phyloP scores from a whole-genome alignment of 306 rosid species.

The Styphnolobium japonicum region DNA sequence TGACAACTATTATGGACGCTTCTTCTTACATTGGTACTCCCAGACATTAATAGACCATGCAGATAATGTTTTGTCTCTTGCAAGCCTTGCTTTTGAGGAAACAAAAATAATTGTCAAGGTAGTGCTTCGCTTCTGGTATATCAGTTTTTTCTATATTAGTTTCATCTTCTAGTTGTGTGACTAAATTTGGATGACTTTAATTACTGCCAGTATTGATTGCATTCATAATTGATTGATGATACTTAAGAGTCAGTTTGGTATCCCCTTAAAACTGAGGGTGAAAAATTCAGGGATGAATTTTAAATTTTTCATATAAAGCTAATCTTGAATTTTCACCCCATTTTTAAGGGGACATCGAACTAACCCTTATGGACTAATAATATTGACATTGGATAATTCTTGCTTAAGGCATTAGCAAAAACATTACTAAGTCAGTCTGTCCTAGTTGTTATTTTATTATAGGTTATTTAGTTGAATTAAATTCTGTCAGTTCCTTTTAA shows the following conservation, averaged over 20 bases:
- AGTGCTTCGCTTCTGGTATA: conserved; percentile 22
- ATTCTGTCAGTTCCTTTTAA: not conserved
- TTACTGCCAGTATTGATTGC: not conserved
- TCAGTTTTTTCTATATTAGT: conserved; percentile 7
- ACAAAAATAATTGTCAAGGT: conserved; percentile 81
- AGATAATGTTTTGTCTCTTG: conserved; percentile 92
- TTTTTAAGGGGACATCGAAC: not conserved
- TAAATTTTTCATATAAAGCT: not conserved
- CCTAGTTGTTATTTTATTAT: not conserved
- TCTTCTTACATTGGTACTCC: conserved; percentile 96
- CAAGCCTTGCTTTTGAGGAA: conserved; percentile 92
- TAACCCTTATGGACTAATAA: not conserved
- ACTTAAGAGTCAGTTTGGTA: conserved; percentile 3
- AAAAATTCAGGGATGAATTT: not conserved
- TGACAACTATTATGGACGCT: conserved; percentile 96
- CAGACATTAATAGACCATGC: conserved; percentile 79
- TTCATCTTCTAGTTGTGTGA: conserved; percentile 14
- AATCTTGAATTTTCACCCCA: not conserved
- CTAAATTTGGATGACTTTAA: conserved; percentile 18
- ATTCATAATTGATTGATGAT: conserved; percentile 7
- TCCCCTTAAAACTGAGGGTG: not conserved
- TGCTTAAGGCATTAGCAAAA: not conserved
- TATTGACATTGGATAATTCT: not conserved
- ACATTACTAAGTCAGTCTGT: not conserved
- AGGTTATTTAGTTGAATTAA: not conserved